Base-by-base conservation (phyloP, 768 basidiomycete species). In the Agaricus blazei region DNA sequence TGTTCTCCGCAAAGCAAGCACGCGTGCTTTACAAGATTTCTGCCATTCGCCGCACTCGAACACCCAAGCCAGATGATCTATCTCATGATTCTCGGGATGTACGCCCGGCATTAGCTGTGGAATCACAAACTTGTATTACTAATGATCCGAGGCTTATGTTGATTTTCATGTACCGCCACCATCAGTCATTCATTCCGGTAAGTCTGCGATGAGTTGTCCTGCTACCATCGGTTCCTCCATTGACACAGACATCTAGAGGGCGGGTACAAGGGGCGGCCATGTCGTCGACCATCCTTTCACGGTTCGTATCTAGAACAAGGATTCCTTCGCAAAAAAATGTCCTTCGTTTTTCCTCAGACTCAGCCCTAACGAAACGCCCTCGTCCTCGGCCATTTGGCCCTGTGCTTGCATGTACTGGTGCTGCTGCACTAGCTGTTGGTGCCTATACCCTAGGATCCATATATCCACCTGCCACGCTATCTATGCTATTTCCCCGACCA, bases 401-500 rank as follows among this genome's bases (percentile, higher is more conserved):
- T 15, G 11, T 48, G 6, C 8, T 31, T 9, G 43, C 47, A 15
- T 29, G 48, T 3, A 49, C 54, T 1, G 54, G 41, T 7, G 47
- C 48, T 9, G 19, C 29, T 14, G 37, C 41, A 19, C 40, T 55
- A 7, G 42, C 54, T 14, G 4, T 55, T 2, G 54, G 54, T 24
- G 29, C 54, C 9, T 55, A 55, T 48, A 69, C 75, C n/a, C 56
- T 79, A 24, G 91, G 91, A 8, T 76, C 87, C 4, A 69, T 90
- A 59, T 91, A 84, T 63, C 90, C 88, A 5, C 90, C 86, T 5
- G 69, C 78, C 0, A 66, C 87, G 27, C 64, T 87, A 37, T 75
- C 84, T 19, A 77, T 91, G 50, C 70, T 96, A 26, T 88, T 86
- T 46, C 93, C 94, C 2, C 79, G 88, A 9, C 74, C 80, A 0